phyloP scores from a whole-genome alignment of 257 asterid species.

The Solanum verrucosum region DNA sequence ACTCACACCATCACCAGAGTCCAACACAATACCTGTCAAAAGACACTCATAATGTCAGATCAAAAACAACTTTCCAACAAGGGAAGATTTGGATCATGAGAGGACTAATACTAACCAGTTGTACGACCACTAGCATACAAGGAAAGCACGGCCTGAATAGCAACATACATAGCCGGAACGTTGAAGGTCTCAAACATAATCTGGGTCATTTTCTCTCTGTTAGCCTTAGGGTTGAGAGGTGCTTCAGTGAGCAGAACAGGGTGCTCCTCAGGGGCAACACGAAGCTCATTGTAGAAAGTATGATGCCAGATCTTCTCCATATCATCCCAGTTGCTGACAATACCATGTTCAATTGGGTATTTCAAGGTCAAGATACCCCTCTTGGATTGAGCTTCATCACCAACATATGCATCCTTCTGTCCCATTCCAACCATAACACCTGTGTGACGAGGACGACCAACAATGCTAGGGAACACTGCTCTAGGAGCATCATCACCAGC shows the following conservation, averaged over 20 bases:
- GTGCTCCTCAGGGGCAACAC: conserved; percentile 49
- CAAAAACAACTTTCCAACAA: not conserved
- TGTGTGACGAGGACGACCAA: conserved; percentile 45
- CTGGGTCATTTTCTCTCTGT: conserved; percentile 48
- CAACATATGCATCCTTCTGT: conserved; percentile 45
- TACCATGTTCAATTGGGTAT: conserved; percentile 45
- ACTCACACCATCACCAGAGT: conserved; percentile 6
- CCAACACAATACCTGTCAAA: conserved; percentile 3
- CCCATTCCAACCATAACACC: conserved; percentile 57
- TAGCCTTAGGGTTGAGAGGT: conserved; percentile 48
- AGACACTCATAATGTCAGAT: not conserved
- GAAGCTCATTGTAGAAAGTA: conserved; percentile 46
- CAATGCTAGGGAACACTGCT: conserved; percentile 44
- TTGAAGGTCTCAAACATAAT: conserved; percentile 47
- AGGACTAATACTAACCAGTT: conserved; percentile 22
- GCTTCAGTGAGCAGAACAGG: conserved; percentile 47
- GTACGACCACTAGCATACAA: conserved; percentile 51
- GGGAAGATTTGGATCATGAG: not conserved
- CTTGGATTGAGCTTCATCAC: conserved; percentile 46
- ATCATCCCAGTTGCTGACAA: conserved; percentile 48
- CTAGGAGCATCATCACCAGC: conserved; percentile 54
- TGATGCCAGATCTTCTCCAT: conserved; percentile 55
- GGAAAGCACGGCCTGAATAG: conserved; percentile 45
- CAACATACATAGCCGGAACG: conserved; percentile 47
- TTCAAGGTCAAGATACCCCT: conserved; percentile 48